Evolutionary conservation across 2,329 filamentous ascomycete genomes (phyloP).

Genomic region (Aspergillus sclerotialis): DNA sequence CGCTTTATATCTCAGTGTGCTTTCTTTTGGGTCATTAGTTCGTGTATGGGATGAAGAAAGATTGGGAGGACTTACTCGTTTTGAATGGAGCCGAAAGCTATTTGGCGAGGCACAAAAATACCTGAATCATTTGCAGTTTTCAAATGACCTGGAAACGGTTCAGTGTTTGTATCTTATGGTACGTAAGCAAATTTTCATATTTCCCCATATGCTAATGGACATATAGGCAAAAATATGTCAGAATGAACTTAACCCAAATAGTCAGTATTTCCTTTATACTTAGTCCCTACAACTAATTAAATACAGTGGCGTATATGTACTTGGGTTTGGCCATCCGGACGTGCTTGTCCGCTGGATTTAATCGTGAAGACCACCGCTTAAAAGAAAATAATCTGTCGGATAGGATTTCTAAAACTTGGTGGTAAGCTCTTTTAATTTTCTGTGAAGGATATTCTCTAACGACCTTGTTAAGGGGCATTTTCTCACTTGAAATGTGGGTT

Average conservation of each 20-base stretch:
- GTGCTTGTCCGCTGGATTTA: conserved; percentile 43
- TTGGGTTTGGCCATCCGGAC: conserved; percentile 43
- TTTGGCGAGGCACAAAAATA: conserved; percentile 38
- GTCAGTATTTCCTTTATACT: conserved; percentile 18
- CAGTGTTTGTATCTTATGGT: conserved; percentile 44
- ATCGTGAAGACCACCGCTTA: conserved; percentile 32
- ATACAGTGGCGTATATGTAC: conserved; percentile 40
- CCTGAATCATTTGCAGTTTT: conserved; percentile 35
- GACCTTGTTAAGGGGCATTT: conserved; percentile 31
- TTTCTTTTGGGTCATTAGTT: conserved; percentile 42
- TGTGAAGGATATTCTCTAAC: not conserved
- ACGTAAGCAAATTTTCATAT: not conserved
- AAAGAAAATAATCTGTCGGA: conserved; percentile 29
- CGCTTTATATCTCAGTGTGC: conserved; percentile 41
- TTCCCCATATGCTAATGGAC: not conserved
- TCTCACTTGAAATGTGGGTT: conserved; percentile 40
- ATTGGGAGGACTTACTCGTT: conserved; percentile 37
- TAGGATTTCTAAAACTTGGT: conserved; percentile 42
- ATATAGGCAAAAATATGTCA: conserved; percentile 42
- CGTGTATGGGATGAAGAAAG: conserved; percentile 38
- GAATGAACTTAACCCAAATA: conserved; percentile 43
- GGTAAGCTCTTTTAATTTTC: conserved; percentile 23
- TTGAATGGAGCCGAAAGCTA: conserved; percentile 42
- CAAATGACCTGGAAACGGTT: conserved; percentile 43
- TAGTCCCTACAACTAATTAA: conserved; percentile 10